Percentiles rank a stretch among this genome's conserved stretches.
Evolutionary conservation across 148 eudicot species (phyloP).

Genomic region (Oxyria digyna): DNA sequence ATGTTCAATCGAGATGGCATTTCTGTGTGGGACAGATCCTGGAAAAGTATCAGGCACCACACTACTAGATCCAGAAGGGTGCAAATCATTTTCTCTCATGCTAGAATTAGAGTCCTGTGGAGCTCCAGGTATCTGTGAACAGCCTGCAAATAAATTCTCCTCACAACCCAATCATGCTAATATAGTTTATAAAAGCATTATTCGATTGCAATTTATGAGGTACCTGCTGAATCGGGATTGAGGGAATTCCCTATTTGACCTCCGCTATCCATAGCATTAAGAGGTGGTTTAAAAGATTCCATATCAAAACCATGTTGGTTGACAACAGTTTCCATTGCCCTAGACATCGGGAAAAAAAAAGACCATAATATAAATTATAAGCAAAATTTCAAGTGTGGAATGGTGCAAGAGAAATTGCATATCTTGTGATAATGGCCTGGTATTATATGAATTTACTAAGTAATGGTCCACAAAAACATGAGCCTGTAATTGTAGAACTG

Average conservation of each 20-base stretch:
- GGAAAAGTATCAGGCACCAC: conserved; percentile 50
- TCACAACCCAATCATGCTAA: neutral
- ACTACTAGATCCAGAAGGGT: conserved; percentile 39
- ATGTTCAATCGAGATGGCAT: conserved; percentile 43
- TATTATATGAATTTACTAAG: neutral
- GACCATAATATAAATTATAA: neutral
- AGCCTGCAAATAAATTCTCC: conserved; percentile 25
- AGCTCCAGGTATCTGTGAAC: conserved; percentile 43
- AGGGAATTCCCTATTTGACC: conserved; percentile 55
- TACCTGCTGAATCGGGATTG: conserved; percentile 61
- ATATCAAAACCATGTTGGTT: conserved; percentile 81
- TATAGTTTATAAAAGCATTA: neutral
- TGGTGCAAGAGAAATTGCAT: neutral
- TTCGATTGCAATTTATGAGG: neutral
- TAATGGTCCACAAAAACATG: neutral
- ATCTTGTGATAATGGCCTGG: neutral
- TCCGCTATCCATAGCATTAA: conserved; percentile 43
- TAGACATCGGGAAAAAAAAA: conserved; percentile 9
- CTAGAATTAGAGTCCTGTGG: conserved; percentile 33
- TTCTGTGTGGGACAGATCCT: conserved; percentile 48
- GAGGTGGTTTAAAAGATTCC: conserved; percentile 66
- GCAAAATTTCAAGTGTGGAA: neutral
- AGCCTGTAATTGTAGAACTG: no score
- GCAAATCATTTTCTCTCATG: conserved; percentile 38
- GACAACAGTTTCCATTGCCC: conserved; percentile 99